Conservation (phyloP, 78 protist genomes). For the Emiliania huxleyi region DNA sequence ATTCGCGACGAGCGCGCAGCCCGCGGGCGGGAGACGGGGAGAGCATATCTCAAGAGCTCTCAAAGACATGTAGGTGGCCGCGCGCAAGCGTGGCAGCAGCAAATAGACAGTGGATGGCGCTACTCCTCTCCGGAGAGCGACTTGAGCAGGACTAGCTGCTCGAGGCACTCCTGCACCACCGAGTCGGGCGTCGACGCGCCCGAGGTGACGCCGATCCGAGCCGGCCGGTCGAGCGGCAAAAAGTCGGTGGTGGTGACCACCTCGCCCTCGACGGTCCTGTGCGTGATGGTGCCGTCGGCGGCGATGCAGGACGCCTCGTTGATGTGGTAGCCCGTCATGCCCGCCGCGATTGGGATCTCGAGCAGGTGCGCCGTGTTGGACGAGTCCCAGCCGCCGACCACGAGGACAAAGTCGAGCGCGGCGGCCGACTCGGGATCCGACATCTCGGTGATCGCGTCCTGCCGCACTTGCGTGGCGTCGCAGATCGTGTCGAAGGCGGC, state of each 20-base stretch:
- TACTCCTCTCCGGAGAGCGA: neutral
- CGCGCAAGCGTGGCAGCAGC: too few relatives aligned
- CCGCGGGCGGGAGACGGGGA: too few relatives aligned
- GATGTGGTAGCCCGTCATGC: constrained; percentile 39
- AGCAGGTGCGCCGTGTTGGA: constrained; percentile 54
- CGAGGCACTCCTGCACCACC: constrained; percentile 17
- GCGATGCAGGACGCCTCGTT: neutral
- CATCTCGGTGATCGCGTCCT: constrained; percentile 18
- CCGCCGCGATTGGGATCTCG: constrained; percentile 27
- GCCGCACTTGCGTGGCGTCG: constrained; percentile 58
- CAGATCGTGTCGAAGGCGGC: constrained; percentile 58
- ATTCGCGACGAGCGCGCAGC: too few relatives aligned
- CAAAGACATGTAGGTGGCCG: too few relatives aligned
- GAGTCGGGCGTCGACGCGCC: constrained; percentile 63
- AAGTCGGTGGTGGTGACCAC: neutral
- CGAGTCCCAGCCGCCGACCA: constrained; percentile 57
- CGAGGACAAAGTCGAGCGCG: constrained; percentile 33
- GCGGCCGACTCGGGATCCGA: neutral
- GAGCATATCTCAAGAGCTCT: too few relatives aligned
- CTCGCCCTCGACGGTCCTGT: constrained; percentile 14
- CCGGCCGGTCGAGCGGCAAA: constrained; percentile 14
- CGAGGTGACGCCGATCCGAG: constrained; percentile 37
- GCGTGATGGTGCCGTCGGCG: neutral
- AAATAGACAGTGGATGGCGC: too few relatives aligned
- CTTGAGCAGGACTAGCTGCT: neutral